These are phyloP conservation scores for Podaxis rugospora DNA, from an alignment of 768 basidiomycete genomes.

Conservation along the genomic window DNA sequence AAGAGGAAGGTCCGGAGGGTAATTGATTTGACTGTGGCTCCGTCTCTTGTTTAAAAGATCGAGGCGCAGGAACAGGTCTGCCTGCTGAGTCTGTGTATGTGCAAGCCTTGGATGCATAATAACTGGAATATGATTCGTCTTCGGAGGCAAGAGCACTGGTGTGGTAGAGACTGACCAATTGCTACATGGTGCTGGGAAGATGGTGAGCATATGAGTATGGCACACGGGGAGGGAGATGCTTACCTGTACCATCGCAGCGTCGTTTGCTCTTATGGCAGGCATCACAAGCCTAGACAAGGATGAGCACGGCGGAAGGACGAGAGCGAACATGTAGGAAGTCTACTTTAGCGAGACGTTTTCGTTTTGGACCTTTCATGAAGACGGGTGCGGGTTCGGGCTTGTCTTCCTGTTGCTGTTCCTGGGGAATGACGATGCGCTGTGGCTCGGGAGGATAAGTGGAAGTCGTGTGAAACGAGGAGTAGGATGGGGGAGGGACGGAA, in stretches of 20 bases:
- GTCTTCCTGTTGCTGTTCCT: constrained; percentile 21
- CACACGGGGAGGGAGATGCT: constrained; percentile 21
- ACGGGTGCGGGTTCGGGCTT: constrained; percentile 23
- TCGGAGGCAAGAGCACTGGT: constrained; percentile 6
- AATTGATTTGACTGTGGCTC: constrained; percentile 3
- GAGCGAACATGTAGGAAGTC: constrained; percentile 3
- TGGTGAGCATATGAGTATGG: constrained; percentile 12
- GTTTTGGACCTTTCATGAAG: constrained; percentile 46
- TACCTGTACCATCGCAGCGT: constrained; percentile 78
- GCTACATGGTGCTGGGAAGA: constrained; percentile 63
- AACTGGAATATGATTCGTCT: constrained; percentile 37
- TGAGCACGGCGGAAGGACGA: constrained; percentile 6
- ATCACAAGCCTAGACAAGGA: constrained; percentile 56
- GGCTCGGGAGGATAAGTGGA: constrained; percentile 11
- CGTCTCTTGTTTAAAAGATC: constrained; percentile 40
- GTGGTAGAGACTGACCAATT: constrained; percentile 55
- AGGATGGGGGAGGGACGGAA: constrained; percentile 13
- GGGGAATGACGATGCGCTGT: constrained; percentile 10
- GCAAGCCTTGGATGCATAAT: constrained; percentile 77
- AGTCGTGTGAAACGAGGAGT: constrained; percentile 18
- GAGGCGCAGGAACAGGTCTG: constrained; percentile 72
- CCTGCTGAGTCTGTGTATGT: constrained; percentile 79
- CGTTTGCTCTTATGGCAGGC: constrained; percentile 85
- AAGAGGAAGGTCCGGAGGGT: constrained; percentile 13
- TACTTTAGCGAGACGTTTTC: constrained; percentile 54